Conservation (phyloP, 2,329 filamentous ascomycete species). For the Lecanicillium sp. region DNA sequence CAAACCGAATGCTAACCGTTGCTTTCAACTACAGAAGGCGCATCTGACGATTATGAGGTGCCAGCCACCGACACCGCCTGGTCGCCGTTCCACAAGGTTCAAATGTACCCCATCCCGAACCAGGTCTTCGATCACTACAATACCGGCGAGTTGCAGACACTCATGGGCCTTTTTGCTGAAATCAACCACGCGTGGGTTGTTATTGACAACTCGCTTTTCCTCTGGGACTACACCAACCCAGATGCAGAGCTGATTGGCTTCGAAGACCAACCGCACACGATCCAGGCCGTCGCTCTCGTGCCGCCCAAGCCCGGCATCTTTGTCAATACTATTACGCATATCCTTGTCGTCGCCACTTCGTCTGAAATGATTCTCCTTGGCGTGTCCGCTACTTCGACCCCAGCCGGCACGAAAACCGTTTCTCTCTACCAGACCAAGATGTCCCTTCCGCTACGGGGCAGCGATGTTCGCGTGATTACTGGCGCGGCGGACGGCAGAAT, state of each 20-base stretch:
- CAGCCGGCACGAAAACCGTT: slow-evolving; percentile 65
- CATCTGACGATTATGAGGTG: slow-evolving; percentile 87
- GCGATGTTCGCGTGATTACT: slow-evolving; percentile 71
- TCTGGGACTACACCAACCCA: slow-evolving; percentile 96
- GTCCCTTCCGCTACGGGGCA: slow-evolving; percentile 67
- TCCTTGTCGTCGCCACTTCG: slow-evolving; percentile 83
- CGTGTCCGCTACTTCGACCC: slow-evolving; percentile 60
- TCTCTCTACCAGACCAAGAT: slow-evolving; percentile 85
- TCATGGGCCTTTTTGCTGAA: slow-evolving; percentile 92
- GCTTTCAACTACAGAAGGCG: slow-evolving; percentile 59
- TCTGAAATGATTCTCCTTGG: slow-evolving; percentile 83
- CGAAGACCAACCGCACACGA: slow-evolving; percentile 81
- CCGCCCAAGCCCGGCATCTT: slow-evolving; percentile 84
- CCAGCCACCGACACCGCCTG: slow-evolving; percentile 61
- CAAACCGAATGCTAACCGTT: slow-evolving; percentile 21
- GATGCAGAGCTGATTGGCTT: slow-evolving; percentile 88
- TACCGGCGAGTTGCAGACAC: slow-evolving; percentile 75
- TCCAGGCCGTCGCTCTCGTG: slow-evolving; percentile 85
- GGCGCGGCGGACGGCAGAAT: slow-evolving; percentile 83
- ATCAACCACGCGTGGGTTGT: slow-evolving; percentile 93
- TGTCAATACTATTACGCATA: slow-evolving; percentile 74
- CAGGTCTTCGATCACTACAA: slow-evolving; percentile 92
- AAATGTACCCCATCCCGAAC: slow-evolving; percentile 85
- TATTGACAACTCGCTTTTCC: slow-evolving; percentile 90
- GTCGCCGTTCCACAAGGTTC: slow-evolving; percentile 83